Base-by-base conservation (phyloP, 306 rosid species). In the Bauhinia variegata region DNA sequence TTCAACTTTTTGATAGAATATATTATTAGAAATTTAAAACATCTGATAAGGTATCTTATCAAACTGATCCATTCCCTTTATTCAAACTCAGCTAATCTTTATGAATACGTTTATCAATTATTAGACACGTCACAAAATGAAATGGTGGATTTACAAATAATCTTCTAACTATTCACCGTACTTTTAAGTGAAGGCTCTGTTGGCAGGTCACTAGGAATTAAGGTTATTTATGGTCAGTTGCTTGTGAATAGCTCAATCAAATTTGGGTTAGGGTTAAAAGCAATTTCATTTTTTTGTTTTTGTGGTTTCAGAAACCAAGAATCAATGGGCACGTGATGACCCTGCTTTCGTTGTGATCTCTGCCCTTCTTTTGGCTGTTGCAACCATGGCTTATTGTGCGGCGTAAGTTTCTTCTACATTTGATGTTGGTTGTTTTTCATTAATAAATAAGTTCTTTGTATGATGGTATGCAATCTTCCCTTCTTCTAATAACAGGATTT, bases 261-360 rank as follows among this genome's bases (percentile, higher is more conserved):
- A 9, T 36, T 5, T 36, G 41, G 9, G 2, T 36, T 36, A 9
- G 41, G 7, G 28, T 23, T 23, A 23, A 23, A 23, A 23, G 28
- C 28, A 23, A 23, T 36, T 36, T 36, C 0, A 8, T 2, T 36
- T 36, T 36, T 8, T 36, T 6, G 2, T 5, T 36, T 3, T 71
- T 82, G 57, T 75, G 72, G 65, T 75, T 65, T 78, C 92, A 95
- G 99, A 95, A 88, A 95, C 99, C 82, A 95, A 95, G 92, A 95
- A 95, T 68, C 99, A 95, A 79, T 95, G 99, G 99, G 97, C 99
- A 62, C 99, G 99, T 23, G 99, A 95, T 46, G 99, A 95, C 75
- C 99, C 99, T 82, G 99, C 96, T 78, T 95, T 95, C 85, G 85
- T 90, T 88, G 99, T 95, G 85, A 90, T 95, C 84, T 95, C 95